Evolutionary conservation across 768 basidiomycete genomes (phyloP), one percentile per base, ranked within the genome.

Genomic region (Termitomyces sp.): DNA sequence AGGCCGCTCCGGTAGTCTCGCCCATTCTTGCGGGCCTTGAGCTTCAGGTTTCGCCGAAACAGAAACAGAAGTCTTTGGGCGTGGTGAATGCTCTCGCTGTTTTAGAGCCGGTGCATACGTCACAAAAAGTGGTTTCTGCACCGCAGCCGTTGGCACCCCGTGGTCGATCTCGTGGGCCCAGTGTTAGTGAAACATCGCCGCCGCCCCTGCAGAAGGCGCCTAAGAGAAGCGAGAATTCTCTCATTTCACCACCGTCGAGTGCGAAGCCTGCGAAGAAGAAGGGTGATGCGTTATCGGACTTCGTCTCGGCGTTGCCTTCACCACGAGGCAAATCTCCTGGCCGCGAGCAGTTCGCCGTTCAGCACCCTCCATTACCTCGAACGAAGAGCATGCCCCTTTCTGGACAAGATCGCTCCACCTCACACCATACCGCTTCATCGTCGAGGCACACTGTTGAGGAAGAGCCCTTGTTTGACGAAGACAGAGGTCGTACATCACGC

Each of bases 321-420:
- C 49, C 53, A 7, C 46, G 56, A 41, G 37, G 27, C 24, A 57
- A 59, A 41, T 60, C 61, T 18, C 59, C 56, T 22, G 46, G 46
- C 9, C 46, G 47, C 9, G 53, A 57, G 32, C 48, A 46, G 42
- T 18, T 46, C 27, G 12, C n/a, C 26, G 2, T 22, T 12, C 57
- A 55, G 20, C 54, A 56, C 14, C 46, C 59, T 6, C 48, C 55
- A 16, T 54, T 76, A 18, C 69, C 76, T 10, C 76, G 81, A 34
- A 75, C 72, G 64, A 82, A 83, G 72, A 81, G 83, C 54, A 81
- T 81, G 75, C 79, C 81, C 0, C 62, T 76, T 10, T 65, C 70
- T 34, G 1, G 29, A 20, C 52, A 60, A 3, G 65, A 63, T 20
- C 59, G 57, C 37, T 54, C 56, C 34, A 59, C 58, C 27, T 64